Conservation (phyloP, 257 asterid genomes). For the Verbena officinalis region DNA sequence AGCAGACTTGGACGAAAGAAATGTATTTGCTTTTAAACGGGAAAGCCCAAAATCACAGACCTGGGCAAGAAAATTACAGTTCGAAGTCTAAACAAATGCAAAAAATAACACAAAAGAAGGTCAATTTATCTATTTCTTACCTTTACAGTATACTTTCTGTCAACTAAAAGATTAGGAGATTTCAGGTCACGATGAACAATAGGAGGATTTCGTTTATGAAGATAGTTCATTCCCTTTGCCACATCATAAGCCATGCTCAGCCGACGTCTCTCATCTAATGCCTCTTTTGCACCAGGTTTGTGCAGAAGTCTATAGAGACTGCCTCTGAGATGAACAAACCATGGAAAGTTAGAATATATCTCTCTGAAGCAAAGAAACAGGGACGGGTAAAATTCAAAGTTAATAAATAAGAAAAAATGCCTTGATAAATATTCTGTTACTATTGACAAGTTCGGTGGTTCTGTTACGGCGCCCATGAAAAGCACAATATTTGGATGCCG, state of each 20-base stretch:
- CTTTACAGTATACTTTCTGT: slow-evolving; percentile 93
- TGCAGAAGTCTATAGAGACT: slow-evolving; percentile 84
- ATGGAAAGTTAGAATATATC: slow-evolving; percentile 27
- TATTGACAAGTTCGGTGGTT: slow-evolving; percentile 88
- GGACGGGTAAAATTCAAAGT: neutral
- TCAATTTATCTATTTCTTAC: slow-evolving; percentile 43
- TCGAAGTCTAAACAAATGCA: slow-evolving; percentile 24
- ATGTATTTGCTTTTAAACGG: slow-evolving; percentile 88
- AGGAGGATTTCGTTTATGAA: slow-evolving; percentile 90
- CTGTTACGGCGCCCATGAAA: slow-evolving; percentile 97
- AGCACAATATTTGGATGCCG: slow-evolving; percentile 98
- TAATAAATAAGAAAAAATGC: slow-evolving; percentile 37
- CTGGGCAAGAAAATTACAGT: slow-evolving; percentile 46
- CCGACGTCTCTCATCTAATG: slow-evolving; percentile 85
- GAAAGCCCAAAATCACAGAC: slow-evolving; percentile 99
- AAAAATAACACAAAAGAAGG: slow-evolving; percentile 1
- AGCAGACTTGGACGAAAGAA: slow-evolving; percentile 94
- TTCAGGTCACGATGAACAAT: slow-evolving; percentile 91
- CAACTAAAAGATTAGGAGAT: slow-evolving; percentile 96
- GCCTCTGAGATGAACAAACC: slow-evolving; percentile 61
- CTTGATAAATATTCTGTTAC: slow-evolving; percentile 93
- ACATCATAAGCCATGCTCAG: slow-evolving; percentile 93
- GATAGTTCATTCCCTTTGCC: slow-evolving; percentile 97
- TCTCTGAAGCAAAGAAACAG: slow-evolving; percentile 12
- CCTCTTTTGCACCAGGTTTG: slow-evolving; percentile 82